These are phyloP conservation scores for Knoxdaviesia capensis DNA, from an alignment of 2,329 filamentous ascomycete genomes.

Conservation along the genomic window DNA sequence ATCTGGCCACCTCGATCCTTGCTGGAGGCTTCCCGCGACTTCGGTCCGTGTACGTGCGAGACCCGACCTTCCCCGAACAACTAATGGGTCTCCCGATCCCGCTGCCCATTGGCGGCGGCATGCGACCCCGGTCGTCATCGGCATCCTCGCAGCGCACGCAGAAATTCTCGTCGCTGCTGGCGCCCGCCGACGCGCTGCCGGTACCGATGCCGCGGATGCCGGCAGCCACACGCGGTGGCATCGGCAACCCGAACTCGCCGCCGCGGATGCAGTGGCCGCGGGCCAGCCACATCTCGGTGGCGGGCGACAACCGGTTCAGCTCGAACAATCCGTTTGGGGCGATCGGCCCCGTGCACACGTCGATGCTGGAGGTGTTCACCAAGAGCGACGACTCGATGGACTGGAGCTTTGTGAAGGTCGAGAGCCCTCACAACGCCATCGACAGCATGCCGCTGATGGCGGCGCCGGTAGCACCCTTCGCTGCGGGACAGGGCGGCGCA, in stretches of 20 bases:
- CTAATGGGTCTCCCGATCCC: conserved; percentile 51
- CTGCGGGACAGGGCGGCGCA: conserved; percentile 8
- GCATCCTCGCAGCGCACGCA: conserved; percentile 6
- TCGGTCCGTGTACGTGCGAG: conserved; percentile 64
- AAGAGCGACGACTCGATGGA: conserved; percentile 36
- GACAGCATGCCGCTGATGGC: conserved; percentile 5
- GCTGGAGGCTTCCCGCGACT: conserved; percentile 55
- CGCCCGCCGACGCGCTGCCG: no score
- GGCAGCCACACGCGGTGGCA: conserved; percentile 8
- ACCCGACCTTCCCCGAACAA: conserved; percentile 63
- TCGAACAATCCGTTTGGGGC: conserved; percentile 38
- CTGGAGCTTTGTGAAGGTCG: conserved; percentile 35
- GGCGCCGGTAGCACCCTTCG: conserved; percentile 1
- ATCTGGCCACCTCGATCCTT: conserved; percentile 67
- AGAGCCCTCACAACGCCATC: background rate
- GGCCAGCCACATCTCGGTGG: conserved; percentile 6
- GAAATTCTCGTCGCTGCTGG: no score
- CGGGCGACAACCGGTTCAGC: conserved; percentile 23
- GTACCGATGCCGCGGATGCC: conserved; percentile 10
- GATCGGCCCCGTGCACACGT: conserved; percentile 18
- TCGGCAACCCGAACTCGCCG: conserved; percentile 8
- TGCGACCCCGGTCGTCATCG: conserved; percentile 15
- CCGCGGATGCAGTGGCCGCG: conserved; percentile 10
- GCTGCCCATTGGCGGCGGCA: conserved; percentile 26
- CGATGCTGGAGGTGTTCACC: conserved; percentile 38